Percentiles rank a stretch among this genome's conserved stretches.
phyloP scores from a whole-genome alignment of 2,329 filamentous ascomycete genomes.

The Epichloe sp. region DNA sequence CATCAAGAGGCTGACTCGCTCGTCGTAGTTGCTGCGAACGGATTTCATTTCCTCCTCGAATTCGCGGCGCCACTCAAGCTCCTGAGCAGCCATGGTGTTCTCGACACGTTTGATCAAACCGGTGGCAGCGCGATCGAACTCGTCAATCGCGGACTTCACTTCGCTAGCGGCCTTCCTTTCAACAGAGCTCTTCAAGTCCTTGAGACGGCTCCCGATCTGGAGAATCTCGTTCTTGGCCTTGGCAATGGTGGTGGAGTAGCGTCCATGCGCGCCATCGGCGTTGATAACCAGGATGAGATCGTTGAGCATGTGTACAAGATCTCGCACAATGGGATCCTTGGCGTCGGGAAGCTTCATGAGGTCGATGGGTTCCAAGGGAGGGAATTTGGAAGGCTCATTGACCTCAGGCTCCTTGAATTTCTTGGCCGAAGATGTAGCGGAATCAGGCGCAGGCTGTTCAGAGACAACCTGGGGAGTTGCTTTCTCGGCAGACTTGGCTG shows the following conservation, averaged over 20 bases:
- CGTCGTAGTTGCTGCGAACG: constrained; percentile 64
- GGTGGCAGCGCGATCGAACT: constrained; percentile 77
- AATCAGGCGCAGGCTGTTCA: constrained; percentile 10
- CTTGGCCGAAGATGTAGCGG: constrained; percentile 17
- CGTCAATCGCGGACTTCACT: constrained; percentile 55
- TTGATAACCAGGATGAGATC: constrained; percentile 91
- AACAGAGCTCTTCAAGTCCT: constrained; percentile 54
- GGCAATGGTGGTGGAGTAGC: constrained; percentile 63
- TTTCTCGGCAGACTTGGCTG: constrained; percentile 21
- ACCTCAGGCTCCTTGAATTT: constrained; percentile 46
- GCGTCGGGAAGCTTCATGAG: constrained; percentile 62
- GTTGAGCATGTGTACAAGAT: constrained; percentile 90
- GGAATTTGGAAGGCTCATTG: constrained; percentile 50
- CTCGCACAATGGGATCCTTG: constrained; percentile 77
- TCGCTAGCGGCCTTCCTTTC: constrained; percentile 61
- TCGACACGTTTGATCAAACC: constrained; percentile 86
- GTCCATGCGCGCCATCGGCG: constrained; percentile 63
- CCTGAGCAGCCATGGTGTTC: constrained; percentile 65
- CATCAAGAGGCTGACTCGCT: constrained; percentile 65
- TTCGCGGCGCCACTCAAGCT: constrained; percentile 72
- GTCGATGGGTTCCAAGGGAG: constrained; percentile 59
- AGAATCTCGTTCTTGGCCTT: constrained; percentile 77
- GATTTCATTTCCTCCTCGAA: constrained; percentile 77
- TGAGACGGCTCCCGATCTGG: constrained; percentile 68
- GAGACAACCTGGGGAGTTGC: constrained; percentile 9